These are phyloP conservation scores for Microbotryum scabiosae DNA, from an alignment of 1,284 basidiomycete genomes.

Conservation along the genomic window DNA sequence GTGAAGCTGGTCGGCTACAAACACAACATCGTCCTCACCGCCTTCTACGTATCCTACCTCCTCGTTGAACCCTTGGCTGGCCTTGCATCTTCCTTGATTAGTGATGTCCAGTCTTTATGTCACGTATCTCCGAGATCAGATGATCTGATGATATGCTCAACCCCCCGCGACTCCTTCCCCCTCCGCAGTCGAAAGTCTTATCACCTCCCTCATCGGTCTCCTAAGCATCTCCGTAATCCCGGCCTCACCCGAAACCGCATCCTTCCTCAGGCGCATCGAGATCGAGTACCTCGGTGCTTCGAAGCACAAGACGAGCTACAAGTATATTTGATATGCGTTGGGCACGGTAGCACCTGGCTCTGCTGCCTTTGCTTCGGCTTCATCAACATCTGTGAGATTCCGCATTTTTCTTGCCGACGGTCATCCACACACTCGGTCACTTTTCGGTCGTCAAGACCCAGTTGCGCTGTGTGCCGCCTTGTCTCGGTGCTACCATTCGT, in stretches of 20 bases:
- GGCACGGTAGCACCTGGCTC: slow-evolving; percentile 13
- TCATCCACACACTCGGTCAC: slow-evolving; percentile 26
- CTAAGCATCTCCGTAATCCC: slow-evolving; percentile 39
- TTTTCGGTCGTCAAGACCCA: slow-evolving; percentile 16
- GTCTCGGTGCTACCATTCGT: slow-evolving; percentile 19
- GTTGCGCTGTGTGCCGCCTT: slow-evolving; percentile 22
- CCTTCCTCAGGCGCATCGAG: slow-evolving; percentile 32
- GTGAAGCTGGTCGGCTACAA: slow-evolving; percentile 12
- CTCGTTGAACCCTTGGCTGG: slow-evolving; percentile 36
- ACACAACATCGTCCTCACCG: slow-evolving; percentile 22
- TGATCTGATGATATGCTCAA: too few relatives aligned
- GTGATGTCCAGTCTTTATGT: slow-evolving; percentile 2
- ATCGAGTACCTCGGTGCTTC: slow-evolving; percentile 21
- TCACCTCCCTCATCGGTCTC: slow-evolving; percentile 27
- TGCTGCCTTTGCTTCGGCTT: slow-evolving; percentile 31
- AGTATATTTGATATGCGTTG: slow-evolving; percentile 21
- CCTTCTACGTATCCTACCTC: slow-evolving; percentile 31
- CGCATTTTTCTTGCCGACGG: slow-evolving; percentile 35
- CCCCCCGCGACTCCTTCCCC: too few relatives aligned
- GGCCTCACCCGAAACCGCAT: slow-evolving; percentile 36
- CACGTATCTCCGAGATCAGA: not conserved
- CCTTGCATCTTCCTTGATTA: slow-evolving; percentile 35
- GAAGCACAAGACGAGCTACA: slow-evolving; percentile 30
- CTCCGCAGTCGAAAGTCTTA: too few relatives aligned
- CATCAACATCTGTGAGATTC: slow-evolving; percentile 33